Evolutionary conservation across 139 green algal genomes (phyloP), one percentile per base, ranked within the genome.

Genomic region (Picochlorum sp.): DNA sequence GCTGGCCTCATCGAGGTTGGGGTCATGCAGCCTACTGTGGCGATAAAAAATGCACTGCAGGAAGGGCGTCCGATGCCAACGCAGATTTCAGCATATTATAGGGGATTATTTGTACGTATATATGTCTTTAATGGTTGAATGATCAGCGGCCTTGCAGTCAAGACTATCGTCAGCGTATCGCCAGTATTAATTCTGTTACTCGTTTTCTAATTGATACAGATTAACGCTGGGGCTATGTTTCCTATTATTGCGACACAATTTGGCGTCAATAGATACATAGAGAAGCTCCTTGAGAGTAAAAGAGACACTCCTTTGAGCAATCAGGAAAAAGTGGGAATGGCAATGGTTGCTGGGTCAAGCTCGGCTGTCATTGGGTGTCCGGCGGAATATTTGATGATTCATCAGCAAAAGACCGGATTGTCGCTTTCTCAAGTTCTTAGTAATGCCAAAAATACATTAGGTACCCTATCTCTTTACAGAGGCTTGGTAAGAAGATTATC

Each of bases 181-280:
- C n/a, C n/a, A n/a, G n/a, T n/a, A n/a, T n/a, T n/a, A 30, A 22
- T 14, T 5, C 3, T 57, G 2, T 37, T 3, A 29, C 57, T 16
- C 8, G 41, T 45, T 7, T n/a, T n/a, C n/a, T n/a, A n/a, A n/a
- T n/a, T n/a, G n/a, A n/a, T 37, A 22, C 73, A 90, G 82, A 75
- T 94, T 49, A 95, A 91, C 65, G 67, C 84, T 25, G 61, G 79
- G 40, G 81, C 70, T 49, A 93, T 95, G 64, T 82, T 86, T 31
- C 88, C 88, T 32, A 95, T 96, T 68, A 96, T 87, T 13, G 85
- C 87, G 0, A 79, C 83, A 2, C 85, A 92, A 63, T 93, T 95
- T 70, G 86, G 84, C 7, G 75, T 81, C 13, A 92, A 90, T 60
- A 64, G 70, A 1, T n/a, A 86, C 3, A 44, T 75, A 49, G 67